Percentiles rank a stretch among this genome's conserved stretches.
Conservation (phyloP, 345 rosid genomes). For the Populus tremula region DNA sequence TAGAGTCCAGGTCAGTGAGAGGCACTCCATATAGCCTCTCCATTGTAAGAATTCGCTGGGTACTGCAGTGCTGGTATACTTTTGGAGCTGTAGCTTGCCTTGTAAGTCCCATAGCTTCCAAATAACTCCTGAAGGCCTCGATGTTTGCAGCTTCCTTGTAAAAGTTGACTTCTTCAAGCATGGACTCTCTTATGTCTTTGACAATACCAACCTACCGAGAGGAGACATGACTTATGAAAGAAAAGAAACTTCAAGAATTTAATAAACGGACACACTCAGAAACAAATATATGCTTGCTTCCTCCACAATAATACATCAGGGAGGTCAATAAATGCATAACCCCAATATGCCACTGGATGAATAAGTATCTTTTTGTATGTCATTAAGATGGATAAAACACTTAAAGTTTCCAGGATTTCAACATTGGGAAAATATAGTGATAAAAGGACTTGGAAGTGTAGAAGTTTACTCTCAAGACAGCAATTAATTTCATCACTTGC, state of each 20-base stretch:
- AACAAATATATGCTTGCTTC: neutral
- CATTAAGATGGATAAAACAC: neutral
- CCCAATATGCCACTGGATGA: neutral
- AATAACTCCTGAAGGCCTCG: constrained; percentile 75
- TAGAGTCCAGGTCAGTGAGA: constrained; percentile 89
- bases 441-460: neutral
- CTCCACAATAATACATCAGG: neutral
- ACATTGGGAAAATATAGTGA: neutral
- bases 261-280: neutral
- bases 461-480: neutral
- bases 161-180: constrained; percentile 99
- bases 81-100: constrained; percentile 93
- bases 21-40: constrained; percentile 98
- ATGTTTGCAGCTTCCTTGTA: constrained; percentile 81
- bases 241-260: constrained; percentile 13
- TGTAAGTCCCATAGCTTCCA: constrained; percentile 79
- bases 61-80: constrained; percentile 84
- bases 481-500: neutral
- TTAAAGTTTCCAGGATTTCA: neutral
- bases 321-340: neutral
- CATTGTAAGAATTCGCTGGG: constrained; percentile 78
- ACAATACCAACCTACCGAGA: constrained; percentile 72
- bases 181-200: constrained; percentile 84
- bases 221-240: constrained; percentile 16
- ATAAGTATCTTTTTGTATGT: neutral